Conservation (phyloP, 306 rosid genomes). For the Mimosa pudica region DNA sequence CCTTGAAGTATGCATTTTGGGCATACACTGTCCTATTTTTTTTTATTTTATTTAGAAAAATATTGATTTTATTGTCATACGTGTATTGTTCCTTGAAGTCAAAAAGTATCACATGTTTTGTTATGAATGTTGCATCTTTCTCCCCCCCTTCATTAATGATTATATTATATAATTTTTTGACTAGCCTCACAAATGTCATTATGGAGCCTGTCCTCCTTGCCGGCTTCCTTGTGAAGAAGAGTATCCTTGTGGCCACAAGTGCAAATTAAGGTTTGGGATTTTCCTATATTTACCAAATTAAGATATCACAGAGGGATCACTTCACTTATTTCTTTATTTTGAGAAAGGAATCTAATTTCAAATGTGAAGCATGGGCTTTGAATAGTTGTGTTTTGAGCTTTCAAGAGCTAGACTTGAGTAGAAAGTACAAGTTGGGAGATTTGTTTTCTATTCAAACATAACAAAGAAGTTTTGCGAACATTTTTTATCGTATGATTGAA, state of each 20-base stretch:
- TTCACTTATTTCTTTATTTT: neutral
- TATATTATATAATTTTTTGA: conserved; percentile 27
- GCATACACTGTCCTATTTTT: neutral
- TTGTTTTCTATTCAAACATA: neutral
- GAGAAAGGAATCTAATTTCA: neutral
- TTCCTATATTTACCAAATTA: conserved; percentile 22
- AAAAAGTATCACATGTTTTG: conserved; percentile 10
- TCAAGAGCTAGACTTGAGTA: conserved; percentile 13
- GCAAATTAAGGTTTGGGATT: conserved; percentile 77
- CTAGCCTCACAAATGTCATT: conserved; percentile 97
- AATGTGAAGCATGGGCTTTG: conserved; percentile 17
- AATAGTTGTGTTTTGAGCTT: conserved; percentile 11
- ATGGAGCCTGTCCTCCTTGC: conserved; percentile 90
- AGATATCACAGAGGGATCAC: neutral
- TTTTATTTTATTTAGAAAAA: neutral
- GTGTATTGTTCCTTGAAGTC: conserved; percentile 16
- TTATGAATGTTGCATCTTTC: neutral
- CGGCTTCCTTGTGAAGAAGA: conserved; percentile 76
- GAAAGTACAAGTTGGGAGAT: conserved; percentile 6
- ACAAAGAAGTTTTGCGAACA: neutral
- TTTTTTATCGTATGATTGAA: conserved; percentile 13
- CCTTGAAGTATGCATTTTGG: neutral
- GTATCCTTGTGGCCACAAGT: conserved; percentile 79
- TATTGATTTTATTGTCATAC: conserved; percentile 8
- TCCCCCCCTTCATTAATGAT: conserved; percentile 31